Conservation (phyloP, 108 stramenopile genomes). For the Schizochytrium sp. region DNA sequence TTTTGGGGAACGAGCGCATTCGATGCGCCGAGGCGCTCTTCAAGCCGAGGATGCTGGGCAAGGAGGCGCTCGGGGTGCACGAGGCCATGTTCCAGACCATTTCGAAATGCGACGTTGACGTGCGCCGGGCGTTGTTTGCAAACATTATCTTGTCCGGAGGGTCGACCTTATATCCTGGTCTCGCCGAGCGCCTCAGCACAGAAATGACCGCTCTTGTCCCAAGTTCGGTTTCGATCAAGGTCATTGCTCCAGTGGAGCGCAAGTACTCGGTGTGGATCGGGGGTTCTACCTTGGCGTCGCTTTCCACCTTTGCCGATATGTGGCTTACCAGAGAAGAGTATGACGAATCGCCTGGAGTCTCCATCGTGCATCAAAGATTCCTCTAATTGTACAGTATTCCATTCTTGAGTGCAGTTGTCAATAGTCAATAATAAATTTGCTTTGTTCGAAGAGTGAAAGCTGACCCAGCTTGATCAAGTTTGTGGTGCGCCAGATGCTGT, state of each 20-base stretch:
- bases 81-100: constrained; percentile 97
- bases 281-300: constrained; percentile 91
- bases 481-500: too few species aligned
- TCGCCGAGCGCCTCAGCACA: constrained; percentile 98
- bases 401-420: too few species aligned
- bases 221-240: constrained; percentile 95
- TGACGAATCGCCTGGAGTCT: constrained; percentile 86
- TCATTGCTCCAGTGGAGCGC: constrained; percentile 59
- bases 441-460: too few species aligned
- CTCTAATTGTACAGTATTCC: too few species aligned
- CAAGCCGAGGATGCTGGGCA: constrained; percentile 82
- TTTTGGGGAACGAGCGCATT: constrained; percentile 58
- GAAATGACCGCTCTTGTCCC: constrained; percentile 83
- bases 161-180: constrained; percentile 88
- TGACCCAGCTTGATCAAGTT: too few species aligned
- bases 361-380: constrained; percentile 92
- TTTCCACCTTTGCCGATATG: constrained; percentile 98
- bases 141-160: constrained; percentile 62
- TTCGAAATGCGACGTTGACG: constrained; percentile 99
- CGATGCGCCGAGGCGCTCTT: constrained; percentile 60
- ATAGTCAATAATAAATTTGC: too few species aligned
- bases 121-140: constrained; percentile 75
- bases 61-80: constrained; percentile 92
- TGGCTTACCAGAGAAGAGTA: constrained; percentile 99
- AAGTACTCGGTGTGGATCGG: constrained; percentile 96